Evolutionary conservation across 1,284 basidiomycete genomes (phyloP), one percentile per base, ranked within the genome.

Genomic region (Termitomyces sp.): DNA sequence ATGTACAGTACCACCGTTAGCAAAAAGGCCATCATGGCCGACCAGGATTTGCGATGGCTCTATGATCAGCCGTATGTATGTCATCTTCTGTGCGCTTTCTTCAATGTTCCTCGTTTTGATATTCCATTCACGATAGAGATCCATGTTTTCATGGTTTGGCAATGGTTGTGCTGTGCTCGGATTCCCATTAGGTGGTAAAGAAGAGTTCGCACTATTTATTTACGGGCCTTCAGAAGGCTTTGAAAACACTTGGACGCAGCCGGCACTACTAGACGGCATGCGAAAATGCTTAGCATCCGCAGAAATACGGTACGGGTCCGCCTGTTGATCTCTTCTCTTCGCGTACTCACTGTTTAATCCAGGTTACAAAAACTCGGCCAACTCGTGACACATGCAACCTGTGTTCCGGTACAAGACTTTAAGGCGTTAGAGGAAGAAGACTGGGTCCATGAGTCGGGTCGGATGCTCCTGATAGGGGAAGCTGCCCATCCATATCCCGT

Each of bases 401-500:
- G 72, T 45, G 60, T 71, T 35, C 70, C 70, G 1, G 66, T 78
- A 5, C 66, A 64, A 40, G 67, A 71, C 24, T 65, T 68, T 19
- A 52, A 62, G 4, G 67, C 71, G 8, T 64, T 81, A 8, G 77
- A 83, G 42, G 74, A 80, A 8, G 77, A 83, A 43, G 73, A 80
- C 30, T 86, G 84, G 84, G 75, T 80, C 0, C 76, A 83, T 54
- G 62, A 70, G 0, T 62, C 62, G 35, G 68, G 68, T 4, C 68
- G 68, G 53, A 65, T 75, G 49, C 68, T 80, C 1, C 46, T 80
- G 10, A 67, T 83, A 10, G 81, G 81, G 30, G 72, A 76, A 26
- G 79, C 77, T 1, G 79, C 76, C 0, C 80, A 82, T 57, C 76
- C 79, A 5, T 62, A 79, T 30, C 74, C 75, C 19, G 79, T 81